Percentiles rank a stretch among this genome's conserved stretches.
phyloP scores from a whole-genome alignment of 2,329 filamentous ascomycete genomes.

The Tolypocladium ovalisporum region DNA sequence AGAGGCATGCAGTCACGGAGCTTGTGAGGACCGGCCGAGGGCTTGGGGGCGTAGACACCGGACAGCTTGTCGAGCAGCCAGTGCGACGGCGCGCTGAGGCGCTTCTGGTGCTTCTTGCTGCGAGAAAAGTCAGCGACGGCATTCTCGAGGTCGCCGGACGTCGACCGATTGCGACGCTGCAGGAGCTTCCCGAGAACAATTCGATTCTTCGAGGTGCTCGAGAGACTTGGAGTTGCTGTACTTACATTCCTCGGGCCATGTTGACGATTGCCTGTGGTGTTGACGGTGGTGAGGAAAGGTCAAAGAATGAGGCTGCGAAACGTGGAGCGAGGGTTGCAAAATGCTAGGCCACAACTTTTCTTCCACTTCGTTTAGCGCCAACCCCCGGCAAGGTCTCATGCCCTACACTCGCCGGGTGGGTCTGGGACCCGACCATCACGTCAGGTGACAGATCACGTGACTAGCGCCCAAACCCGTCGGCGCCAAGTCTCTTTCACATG shows the following conservation, averaged over 20 bases:
- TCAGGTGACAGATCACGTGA: constrained; percentile 2
- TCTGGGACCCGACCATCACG: no score
- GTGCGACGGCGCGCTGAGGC: constrained; percentile 96
- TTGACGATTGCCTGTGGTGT: constrained; percentile 32
- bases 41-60: constrained; percentile 66
- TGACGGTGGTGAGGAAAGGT: constrained; percentile 24
- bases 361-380: constrained; percentile 9
- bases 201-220: background rate
- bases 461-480: background rate
- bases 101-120: constrained; percentile 99
- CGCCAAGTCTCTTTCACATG: background rate
- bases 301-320: constrained; percentile 12
- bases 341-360: constrained; percentile 20
- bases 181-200: background rate
- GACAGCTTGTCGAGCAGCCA: constrained; percentile 99
- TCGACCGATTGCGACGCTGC: background rate
- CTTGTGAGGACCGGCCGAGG: constrained; percentile 91
- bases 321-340: constrained; percentile 14
- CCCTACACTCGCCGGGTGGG: constrained; percentile 16
- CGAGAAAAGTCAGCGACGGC: constrained; percentile 7
- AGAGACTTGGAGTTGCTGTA: constrained; percentile 9
- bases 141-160: background rate
- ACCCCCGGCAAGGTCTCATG: constrained; percentile 19
- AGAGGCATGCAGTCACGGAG: constrained; percentile 96
- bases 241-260: constrained; percentile 57